Evolutionary conservation across 2,329 filamentous ascomycete species (phyloP), one percentile per base, ranked within the genome.

Genomic region (Ophiocordyceps camponoti-rufipedis): DNA sequence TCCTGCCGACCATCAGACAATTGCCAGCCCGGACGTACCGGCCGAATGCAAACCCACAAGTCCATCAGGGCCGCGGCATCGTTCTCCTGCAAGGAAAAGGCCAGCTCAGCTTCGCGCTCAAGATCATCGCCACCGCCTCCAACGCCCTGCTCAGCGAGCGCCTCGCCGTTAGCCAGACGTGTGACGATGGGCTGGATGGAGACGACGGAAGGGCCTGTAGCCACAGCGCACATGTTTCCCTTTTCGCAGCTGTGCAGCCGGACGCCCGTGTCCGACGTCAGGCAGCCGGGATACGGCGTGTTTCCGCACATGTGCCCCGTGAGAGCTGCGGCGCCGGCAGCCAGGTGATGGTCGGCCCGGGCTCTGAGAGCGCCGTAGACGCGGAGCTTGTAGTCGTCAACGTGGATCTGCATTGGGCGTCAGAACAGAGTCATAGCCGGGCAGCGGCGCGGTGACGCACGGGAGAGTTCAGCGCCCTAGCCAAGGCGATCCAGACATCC

Each of bases 211-310:
- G 62, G 57, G 7, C 57, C 68, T 52, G 56, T 58, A 43, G 64
- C 67, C 0, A 69, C 63, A 0, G 64, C 55, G 52, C 82, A 86
- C 19, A 71, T 68, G 48, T 72, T 75, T 0, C 79, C 83, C 50
- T 80, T 23, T 55, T 94, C 87, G 53, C 89, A 95, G 55, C 85
- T 93, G 59, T 96, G 89, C 7, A 96, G 68, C 2, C 82, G 75
- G 1, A 75, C 77, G 18, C 66, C 64, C 23, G 71, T 59, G 23
- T 80, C 67, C 0, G 65, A 64, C 0, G 84, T 93, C 28, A 95
- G 63, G 54, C 82, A 91, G 3, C 87, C 87, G 0, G 70, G 60
- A 31, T 83, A 74, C 12, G 68, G 63, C 1, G 69, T 69, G 53
- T 95, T 94, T 2, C 84, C 88, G 44, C 82, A 78, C 46, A 72